Percentiles rank a stretch among this genome's conserved stretches.
These are phyloP conservation scores for Magnaporthales sp. DNA, from an alignment of 2,329 filamentous ascomycete genomes.

Conservation along the genomic window DNA sequence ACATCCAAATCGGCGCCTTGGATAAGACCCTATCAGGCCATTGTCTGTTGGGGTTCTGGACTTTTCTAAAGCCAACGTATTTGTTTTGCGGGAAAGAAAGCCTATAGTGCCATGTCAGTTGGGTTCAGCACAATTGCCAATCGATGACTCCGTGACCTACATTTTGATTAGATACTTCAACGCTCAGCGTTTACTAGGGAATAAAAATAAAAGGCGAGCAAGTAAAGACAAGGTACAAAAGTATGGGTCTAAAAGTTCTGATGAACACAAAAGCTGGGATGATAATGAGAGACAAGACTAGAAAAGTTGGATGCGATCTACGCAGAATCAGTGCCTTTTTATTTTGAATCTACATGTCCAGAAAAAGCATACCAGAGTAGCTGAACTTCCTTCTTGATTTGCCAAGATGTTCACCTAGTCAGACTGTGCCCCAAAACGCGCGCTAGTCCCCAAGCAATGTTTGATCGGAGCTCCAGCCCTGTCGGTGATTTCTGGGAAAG, in stretches of 20 bases:
- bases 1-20: conserved; percentile 84
- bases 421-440: too few species aligned
- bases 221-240: neutral
- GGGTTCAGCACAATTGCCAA: too few species aligned
- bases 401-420: neutral
- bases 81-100: neutral
- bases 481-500: too few species aligned
- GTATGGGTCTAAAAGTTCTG: neutral
- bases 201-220: neutral
- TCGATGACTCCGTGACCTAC: neutral
- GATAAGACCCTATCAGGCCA: conserved; percentile 78
- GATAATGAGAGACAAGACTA: neutral
- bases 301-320: neutral
- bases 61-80: neutral
- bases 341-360: neutral
- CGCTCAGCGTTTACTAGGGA: neutral
- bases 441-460: too few species aligned
- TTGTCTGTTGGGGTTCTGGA: conserved; percentile 50
- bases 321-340: neutral
- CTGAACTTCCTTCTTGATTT: neutral
- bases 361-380: neutral
- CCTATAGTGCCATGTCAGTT: neutral
- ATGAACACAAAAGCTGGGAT: neutral
- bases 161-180: neutral
- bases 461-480: too few species aligned